These are phyloP conservation scores for Fusarium euwallaceae DNA, from an alignment of 2,329 filamentous ascomycete genomes.

Conservation along the genomic window DNA sequence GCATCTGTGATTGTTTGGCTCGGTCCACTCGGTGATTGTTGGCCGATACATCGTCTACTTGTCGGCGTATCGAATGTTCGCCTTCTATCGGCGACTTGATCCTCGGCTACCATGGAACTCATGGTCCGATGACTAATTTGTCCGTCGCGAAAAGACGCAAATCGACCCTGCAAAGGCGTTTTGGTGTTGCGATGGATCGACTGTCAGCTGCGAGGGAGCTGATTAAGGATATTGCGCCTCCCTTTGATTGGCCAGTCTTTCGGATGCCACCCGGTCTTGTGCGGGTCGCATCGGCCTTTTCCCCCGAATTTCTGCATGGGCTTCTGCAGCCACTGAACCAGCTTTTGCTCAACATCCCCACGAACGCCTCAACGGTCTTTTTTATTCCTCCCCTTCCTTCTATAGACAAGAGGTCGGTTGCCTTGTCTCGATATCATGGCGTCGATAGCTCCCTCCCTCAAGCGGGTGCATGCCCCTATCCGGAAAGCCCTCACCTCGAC, in stretches of 20 bases:
- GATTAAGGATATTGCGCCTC: constrained; percentile 38
- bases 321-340: constrained; percentile 33
- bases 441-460: constrained; percentile 57
- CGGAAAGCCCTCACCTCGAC: constrained; percentile 55
- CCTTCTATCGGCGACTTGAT: constrained; percentile 10
- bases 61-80: neutral
- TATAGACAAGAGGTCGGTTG: constrained; percentile 5
- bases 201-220: constrained; percentile 24
- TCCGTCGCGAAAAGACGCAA: constrained; percentile 11
- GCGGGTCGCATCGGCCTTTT: constrained; percentile 47
- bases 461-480: constrained; percentile 58
- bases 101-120: constrained; percentile 11
- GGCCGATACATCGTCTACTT: neutral
- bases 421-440: constrained; percentile 49
- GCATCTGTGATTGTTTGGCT: neutral
- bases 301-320: constrained; percentile 46
- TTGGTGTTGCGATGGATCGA: constrained; percentile 17
- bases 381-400: constrained; percentile 1
- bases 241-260: constrained; percentile 35
- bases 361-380: constrained; percentile 26
- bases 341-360: constrained; percentile 36
- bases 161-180: constrained; percentile 9
- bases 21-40: neutral
- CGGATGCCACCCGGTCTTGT: constrained; percentile 33
- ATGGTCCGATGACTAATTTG: constrained; percentile 33